Evolutionary conservation across 1,284 basidiomycete genomes (phyloP), one percentile per base, ranked within the genome.

Genomic region (Moesziomyces parantarcticus): DNA sequence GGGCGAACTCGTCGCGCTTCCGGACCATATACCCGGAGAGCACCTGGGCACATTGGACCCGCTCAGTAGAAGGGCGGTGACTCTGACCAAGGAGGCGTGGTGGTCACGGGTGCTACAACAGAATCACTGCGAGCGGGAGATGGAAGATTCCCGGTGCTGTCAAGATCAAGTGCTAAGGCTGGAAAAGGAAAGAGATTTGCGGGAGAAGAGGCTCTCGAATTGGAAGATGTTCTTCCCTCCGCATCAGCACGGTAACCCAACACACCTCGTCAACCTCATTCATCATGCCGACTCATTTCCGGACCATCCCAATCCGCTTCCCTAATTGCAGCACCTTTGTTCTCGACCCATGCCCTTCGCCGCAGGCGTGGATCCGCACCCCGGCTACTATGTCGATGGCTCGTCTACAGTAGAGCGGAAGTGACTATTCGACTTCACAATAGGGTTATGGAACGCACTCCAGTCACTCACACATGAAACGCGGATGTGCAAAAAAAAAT

Each of bases 211-310:
- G 18, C 20, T 58, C 11, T 62, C 47, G 4, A 23, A 68, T 20
- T 68, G 65, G 65, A 50, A 47, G 25, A 56, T 64, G 60, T 69
- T 63, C 52, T 69, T 69, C 50, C 68, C 61, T 2, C 50, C 68
- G 3, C 29, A 43, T 22, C 62, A 59, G 25, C 50, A 62, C 20
- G 46, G 26, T 0, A 66, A 58, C 32, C 55, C 54, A 2, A 58
- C 58, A 0, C 51, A 65, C 25, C 45, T 72, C 46, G 56, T 57
- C 32, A 58, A 59, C 18, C 21, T 63, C 42, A 47, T 72, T n/a
- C 55, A 56, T 13, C 62, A 67, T 32, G 50, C 39, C 43, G 61
- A 72, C 46, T 47, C 69, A 9, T 72, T 58, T 59, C 69, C 69
- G 4, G 69, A 66, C 32, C 52, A 59, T 48, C 69, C 58, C 0